Conservation (phyloP, 371 early-diverging fungal species). For the Mortierella sp. region DNA sequence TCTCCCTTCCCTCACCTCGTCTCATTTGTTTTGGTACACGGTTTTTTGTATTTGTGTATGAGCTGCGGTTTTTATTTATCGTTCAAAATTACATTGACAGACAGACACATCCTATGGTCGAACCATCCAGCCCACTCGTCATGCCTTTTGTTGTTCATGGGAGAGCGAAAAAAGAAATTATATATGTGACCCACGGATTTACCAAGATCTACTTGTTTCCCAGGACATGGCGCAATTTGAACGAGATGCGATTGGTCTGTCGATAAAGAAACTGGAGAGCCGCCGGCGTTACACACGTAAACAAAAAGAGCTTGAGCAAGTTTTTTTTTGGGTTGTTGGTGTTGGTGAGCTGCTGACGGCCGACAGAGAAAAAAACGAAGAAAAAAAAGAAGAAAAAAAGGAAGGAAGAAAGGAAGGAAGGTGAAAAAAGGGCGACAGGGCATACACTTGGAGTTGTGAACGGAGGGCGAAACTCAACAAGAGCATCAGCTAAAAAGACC, state of each 20-base stretch:
- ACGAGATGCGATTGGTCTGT: background rate
- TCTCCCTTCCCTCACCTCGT: background rate
- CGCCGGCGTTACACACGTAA: conserved; percentile 1
- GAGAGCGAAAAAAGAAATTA: background rate
- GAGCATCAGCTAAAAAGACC: background rate
- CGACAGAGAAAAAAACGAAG: no score
- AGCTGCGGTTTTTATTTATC: background rate
- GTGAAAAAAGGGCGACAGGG: background rate
- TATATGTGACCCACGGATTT: background rate
- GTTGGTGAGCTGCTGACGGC: background rate
- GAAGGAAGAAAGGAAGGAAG: background rate
- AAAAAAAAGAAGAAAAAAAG: background rate
- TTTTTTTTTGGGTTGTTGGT: background rate
- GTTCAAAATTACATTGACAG: background rate
- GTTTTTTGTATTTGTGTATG: background rate
- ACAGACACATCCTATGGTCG: background rate
- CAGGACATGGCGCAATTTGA: conserved; percentile 14
- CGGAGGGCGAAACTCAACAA: background rate
- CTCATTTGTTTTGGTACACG: background rate
- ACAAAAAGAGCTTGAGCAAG: background rate
- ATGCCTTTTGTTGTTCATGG: background rate
- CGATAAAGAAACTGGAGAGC: background rate
- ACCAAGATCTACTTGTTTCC: conserved; percentile 13
- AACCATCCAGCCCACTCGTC: background rate
- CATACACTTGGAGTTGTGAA: background rate